Base-by-base conservation (phyloP, 805 yeast species). In the Danielozyma ontarioensis region DNA sequence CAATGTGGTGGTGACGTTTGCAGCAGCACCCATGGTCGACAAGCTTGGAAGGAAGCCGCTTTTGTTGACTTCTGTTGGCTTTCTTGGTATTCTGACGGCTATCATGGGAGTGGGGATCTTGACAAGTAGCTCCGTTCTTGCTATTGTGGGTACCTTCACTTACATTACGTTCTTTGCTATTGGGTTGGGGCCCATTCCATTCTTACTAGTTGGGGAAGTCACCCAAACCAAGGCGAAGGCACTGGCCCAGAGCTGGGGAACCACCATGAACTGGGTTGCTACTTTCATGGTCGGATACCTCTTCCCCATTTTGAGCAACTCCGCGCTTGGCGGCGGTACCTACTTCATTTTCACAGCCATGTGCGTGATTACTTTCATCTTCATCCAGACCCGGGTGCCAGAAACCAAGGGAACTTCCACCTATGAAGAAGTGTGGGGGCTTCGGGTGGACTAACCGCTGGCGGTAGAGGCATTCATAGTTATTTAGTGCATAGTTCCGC, bases 161-260 rank as follows among this genome's bases (percentile, higher is more conserved):
- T 89, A 87, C 53, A 88, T 90, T 31, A 78, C 83, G 1, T 74
- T 87, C 17, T 93, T 90, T 64, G 97, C 97, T 0, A 63, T 83
- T 22, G 98, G 98, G 0, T 56, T 88, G 40, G 98, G 98, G 0
- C 98, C 98, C 5, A 88, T 93, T 34, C 98, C 98, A 27, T 90
- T 93, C 61, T 62, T 90, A 44, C 60, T 89, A 33, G 80, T 90
- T 8, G 76, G 95, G 5, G 97, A 93, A 53, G 79, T 90, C n/a
- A 82, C 95, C 0, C 94, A 88, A 39, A 62, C 72, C 2, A 76
- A 78, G 38, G 90, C 90, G 2, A 79, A 78, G 36, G 89, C 89
- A 2, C 68, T 78, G 28, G 97, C 97, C 0, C 98, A 93, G 59
- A 81, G 95, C 53, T 82, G 85, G 68, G 97, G 96, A 10, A 87